A percentile compares a stretch with the other conserved stretches of the same genome.
Conservation (phyloP, 176 grass and related monocot species). For the Paspalum vaginatum region DNA sequence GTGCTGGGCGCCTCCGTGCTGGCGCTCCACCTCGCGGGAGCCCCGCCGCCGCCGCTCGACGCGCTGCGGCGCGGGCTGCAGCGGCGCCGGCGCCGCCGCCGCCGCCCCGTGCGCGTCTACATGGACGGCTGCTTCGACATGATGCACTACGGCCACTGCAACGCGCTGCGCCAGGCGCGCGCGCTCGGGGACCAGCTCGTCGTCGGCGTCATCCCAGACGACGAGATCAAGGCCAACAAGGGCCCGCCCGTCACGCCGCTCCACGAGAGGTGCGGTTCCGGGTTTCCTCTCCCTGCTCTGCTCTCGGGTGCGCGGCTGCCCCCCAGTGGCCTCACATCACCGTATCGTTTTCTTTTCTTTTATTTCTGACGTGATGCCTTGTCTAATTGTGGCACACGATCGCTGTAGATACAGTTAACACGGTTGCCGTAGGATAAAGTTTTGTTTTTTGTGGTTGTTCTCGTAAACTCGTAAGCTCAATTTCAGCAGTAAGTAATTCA, state of each 20-base stretch:
- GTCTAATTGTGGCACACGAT: neutral
- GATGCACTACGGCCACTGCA: slow-evolving; percentile 99
- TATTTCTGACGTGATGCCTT: neutral
- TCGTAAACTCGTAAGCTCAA: neutral
- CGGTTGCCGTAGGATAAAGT: neutral
- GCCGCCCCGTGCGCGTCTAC: slow-evolving; percentile 80
- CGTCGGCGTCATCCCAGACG: slow-evolving; percentile 75
- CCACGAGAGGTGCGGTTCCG: slow-evolving; percentile 73
- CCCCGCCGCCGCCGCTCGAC: neutral
- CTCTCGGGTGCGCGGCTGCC: too few relatives aligned
- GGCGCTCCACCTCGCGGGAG: slow-evolving; percentile 44
- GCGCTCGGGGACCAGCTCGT: slow-evolving; percentile 82
- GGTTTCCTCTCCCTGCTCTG: too few relatives aligned
- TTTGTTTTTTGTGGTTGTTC: neutral
- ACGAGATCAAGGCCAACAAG: slow-evolving; percentile 89
- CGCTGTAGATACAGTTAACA: too few relatives aligned
- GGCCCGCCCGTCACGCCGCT: slow-evolving; percentile 80
- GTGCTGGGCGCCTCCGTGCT: slow-evolving; percentile 65
- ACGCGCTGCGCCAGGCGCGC: slow-evolving; percentile 84
- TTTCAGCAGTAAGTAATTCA: neutral
- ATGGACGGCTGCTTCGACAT: slow-evolving; percentile 99
- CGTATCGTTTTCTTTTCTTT: neutral
- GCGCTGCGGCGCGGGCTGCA: slow-evolving; percentile 34
- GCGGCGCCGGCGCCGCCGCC: slow-evolving; percentile 18
- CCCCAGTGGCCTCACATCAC: neutral